A percentile compares a stretch with the other conserved stretches of the same genome.
These are phyloP conservation scores for Camellia sinensis DNA, from an alignment of 148 eudicot genomes.

Conservation along the genomic window DNA sequence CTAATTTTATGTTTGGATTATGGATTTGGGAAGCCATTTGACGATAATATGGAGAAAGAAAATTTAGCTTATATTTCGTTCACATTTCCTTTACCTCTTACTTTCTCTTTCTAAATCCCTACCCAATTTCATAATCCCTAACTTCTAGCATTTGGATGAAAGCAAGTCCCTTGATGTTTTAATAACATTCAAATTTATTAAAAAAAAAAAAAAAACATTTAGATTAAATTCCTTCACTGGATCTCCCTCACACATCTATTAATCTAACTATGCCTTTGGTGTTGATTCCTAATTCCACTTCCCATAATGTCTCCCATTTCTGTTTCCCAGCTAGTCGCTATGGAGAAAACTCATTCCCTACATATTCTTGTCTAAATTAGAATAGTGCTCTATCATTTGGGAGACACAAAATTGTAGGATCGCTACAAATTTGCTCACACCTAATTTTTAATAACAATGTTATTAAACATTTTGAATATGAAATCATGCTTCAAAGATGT, in stretches of 20 bases:
- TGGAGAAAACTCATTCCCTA: background rate
- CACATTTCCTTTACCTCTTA: too few species aligned
- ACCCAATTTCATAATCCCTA: background rate
- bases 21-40: too few species aligned
- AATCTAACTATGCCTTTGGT: background rate
- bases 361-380: background rate
- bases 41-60: too few species aligned
- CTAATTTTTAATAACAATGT: background rate
- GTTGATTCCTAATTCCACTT: background rate
- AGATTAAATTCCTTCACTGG: background rate
- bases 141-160: constrained; percentile 1
- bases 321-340: background rate
- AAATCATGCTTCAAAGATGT: background rate
- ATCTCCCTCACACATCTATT: background rate
- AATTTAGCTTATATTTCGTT: too few species aligned
- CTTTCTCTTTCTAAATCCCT: too few species aligned
- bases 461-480: background rate
- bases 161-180: background rate
- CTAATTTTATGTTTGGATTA: background rate
- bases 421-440: background rate
- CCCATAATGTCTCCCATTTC: background rate
- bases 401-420: background rate
- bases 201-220: too few species aligned
- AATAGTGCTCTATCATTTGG: background rate
- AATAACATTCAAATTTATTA: background rate